These are phyloP conservation scores for Torulaspora indica DNA, from an alignment of 805 yeast species.

Conservation along the genomic window DNA sequence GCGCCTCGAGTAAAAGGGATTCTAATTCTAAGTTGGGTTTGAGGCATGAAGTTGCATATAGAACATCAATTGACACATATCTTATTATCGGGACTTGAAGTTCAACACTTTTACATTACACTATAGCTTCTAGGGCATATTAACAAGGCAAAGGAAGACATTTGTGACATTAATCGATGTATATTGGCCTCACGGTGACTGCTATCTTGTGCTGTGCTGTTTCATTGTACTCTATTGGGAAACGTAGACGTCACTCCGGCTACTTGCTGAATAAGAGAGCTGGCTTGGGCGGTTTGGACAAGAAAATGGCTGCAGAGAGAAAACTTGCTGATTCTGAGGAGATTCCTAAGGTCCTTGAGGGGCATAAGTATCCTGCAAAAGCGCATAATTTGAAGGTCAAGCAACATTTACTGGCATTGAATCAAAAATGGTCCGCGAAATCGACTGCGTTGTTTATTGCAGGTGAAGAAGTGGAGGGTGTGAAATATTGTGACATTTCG, in stretches of 20 bases:
- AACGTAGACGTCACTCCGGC: not conserved
- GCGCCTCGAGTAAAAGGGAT: not conserved
- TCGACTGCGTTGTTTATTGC: constrained; percentile 50
- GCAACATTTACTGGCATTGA: constrained; percentile 35
- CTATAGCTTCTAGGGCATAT: not conserved
- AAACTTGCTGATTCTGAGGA: constrained; percentile 20
- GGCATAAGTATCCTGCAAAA: constrained; percentile 74
- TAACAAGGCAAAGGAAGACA: not conserved
- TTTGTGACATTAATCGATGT: not conserved
- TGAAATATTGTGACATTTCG: constrained; percentile 74
- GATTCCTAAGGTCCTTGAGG: constrained; percentile 21
- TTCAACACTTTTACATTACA: constrained; percentile 1
- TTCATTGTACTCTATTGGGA: constrained; percentile 4
- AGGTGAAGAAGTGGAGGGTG: constrained; percentile 54
- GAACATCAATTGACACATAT: not conserved
- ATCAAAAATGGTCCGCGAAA: constrained; percentile 23
- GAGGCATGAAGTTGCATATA: not conserved
- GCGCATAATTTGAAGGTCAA: constrained; percentile 59
- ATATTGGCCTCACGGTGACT: not conserved
- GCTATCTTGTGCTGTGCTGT: constrained; percentile 7
- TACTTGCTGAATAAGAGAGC: not conserved
- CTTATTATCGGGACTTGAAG: not conserved
- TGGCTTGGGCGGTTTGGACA: not conserved
- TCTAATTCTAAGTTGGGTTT: not conserved
- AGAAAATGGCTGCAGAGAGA: constrained; percentile 1